A percentile compares a stretch with the other conserved stretches of the same genome.
phyloP scores from a whole-genome alignment of 768 basidiomycete species.

The Inosperma sp. region DNA sequence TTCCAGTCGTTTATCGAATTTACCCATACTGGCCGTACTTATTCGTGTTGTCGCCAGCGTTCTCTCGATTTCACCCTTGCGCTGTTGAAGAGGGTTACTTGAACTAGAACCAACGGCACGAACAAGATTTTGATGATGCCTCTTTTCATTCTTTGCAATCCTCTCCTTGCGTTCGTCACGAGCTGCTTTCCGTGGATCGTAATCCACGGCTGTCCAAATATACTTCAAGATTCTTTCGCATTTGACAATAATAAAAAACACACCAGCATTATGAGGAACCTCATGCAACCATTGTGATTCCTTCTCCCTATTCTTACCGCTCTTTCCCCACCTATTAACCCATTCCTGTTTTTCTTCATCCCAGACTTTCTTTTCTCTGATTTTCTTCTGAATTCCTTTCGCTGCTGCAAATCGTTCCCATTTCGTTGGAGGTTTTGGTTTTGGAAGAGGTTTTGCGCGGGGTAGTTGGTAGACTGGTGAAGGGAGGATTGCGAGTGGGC shows the following conservation, averaged over 20 bases:
- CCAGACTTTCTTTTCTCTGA: slow-evolving; percentile 78
- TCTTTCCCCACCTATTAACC: slow-evolving; percentile 86
- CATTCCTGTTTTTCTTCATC: slow-evolving; percentile 94
- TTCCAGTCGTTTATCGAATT: slow-evolving; percentile 84
- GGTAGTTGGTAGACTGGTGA: slow-evolving; percentile 73
- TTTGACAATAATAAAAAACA: slow-evolving; percentile 23
- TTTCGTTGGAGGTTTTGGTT: slow-evolving; percentile 88
- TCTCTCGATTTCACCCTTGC: slow-evolving; percentile 71
- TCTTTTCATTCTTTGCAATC: slow-evolving; percentile 79
- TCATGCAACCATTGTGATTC: slow-evolving; percentile 92
- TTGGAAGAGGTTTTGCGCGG: slow-evolving; percentile 87
- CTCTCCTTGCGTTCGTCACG: slow-evolving; percentile 76
- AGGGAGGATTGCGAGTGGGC: slow-evolving; percentile 81
- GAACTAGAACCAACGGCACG: slow-evolving; percentile 38
- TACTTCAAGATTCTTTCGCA: neutral
- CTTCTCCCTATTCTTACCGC: slow-evolving; percentile 81
- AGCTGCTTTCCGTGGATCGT: slow-evolving; percentile 73
- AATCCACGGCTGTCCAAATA: slow-evolving; percentile 57
- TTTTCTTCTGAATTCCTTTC: slow-evolving; percentile 86
- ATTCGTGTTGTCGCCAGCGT: slow-evolving; percentile 70
- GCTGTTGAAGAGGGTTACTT: slow-evolving; percentile 35
- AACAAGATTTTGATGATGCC: slow-evolving; percentile 66
- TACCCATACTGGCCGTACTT: slow-evolving; percentile 95
- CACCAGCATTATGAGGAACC: slow-evolving; percentile 83
- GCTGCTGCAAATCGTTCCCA: slow-evolving; percentile 95